Conservation (phyloP, 1,139 yeast genomes). For the Candida labiduridarum region DNA sequence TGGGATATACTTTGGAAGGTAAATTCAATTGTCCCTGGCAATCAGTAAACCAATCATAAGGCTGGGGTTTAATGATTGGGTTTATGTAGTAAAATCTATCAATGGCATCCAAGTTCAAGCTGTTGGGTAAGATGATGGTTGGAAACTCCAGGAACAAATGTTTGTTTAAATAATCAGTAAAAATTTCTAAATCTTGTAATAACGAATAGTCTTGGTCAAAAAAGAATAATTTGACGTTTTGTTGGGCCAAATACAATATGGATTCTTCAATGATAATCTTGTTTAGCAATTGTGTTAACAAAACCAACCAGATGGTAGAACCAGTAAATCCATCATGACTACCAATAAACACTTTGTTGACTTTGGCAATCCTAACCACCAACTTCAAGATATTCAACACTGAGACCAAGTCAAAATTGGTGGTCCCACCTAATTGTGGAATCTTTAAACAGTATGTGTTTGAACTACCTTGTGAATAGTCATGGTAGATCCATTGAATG, state of each 20-base stretch:
- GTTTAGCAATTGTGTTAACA: conserved; percentile 25
- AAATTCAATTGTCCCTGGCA: conserved; percentile 37
- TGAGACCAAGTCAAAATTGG: conserved; percentile 24
- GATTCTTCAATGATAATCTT: conserved; percentile 28
- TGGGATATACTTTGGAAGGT: conserved; percentile 35
- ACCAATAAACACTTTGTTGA: conserved; percentile 32
- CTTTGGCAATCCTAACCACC: conserved; percentile 25
- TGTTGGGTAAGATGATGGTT: conserved; percentile 9
- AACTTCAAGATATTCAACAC: conserved; percentile 36
- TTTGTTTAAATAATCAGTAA: conserved; percentile 21
- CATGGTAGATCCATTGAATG: conserved; percentile 18
- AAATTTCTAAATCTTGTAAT: conserved; percentile 35
- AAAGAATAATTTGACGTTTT: conserved; percentile 30
- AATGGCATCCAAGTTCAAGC: conserved; percentile 9
- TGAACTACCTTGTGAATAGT: conserved; percentile 8
- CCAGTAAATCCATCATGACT: conserved; percentile 48
- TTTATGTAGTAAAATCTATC: conserved; percentile 8
- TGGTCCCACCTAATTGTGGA: conserved; percentile 31
- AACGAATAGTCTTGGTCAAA: conserved; percentile 36
- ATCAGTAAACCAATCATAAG: conserved; percentile 38
- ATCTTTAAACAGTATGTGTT: conserved; percentile 34
- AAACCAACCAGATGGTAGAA: conserved; percentile 31
- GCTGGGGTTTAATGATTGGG: conserved; percentile 10
- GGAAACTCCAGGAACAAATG: conserved; percentile 12
- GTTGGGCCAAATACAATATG: conserved; percentile 19